Base-by-base conservation (phyloP, 208 protist genomes). In the Naegleria fowleri region DNA sequence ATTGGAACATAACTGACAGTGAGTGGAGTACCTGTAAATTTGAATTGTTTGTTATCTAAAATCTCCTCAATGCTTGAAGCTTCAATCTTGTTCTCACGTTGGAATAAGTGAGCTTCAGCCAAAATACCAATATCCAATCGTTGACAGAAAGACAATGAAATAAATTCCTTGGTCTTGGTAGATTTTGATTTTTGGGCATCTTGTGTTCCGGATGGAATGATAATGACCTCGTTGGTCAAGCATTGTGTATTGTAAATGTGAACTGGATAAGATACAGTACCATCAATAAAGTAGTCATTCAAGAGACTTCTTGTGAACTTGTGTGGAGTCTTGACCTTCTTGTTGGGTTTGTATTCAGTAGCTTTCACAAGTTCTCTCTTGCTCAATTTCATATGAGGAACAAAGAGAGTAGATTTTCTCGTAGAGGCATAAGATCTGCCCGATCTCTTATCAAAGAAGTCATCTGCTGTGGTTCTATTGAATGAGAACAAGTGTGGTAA, bases 71-170 rank as follows among this genome's bases (percentile, higher is more conserved):
- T 25, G 16, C 5, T 15, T 11, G n/a, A 39, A 13, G 9, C 84
- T 36, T 58, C 84, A 33, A 88, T 88, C 19, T 58, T 88, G 36
- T 88, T 58, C 5, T 52, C 41, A 15, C 41, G 39, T 51, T 51
- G 13, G 36, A 39, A 88, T 25, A 6, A 11, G 6, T 39, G n/a
- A 38, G 84, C 84, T 19, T 88, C 84, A 3, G 84, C 84, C 6
- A 33, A n/a, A 88, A 88, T 58, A 58, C 84, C 84, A 88, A 88
- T 88, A 36, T 88, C 41, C 9, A 88, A 29, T 39, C 84, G 13
- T 58, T 88, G 84, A 88, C 84, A 88, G 41, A 88, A 88, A 0
- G 25, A 58, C 3, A 88, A 9, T 39, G 84, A 9, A 48, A 88
- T 7, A 38, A 39, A 88, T 39, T 38, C 29, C 19, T 58, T 55